These are phyloP conservation scores for Coprinopsis strossmayeri DNA, from an alignment of 768 basidiomycete species.

Conservation along the genomic window DNA sequence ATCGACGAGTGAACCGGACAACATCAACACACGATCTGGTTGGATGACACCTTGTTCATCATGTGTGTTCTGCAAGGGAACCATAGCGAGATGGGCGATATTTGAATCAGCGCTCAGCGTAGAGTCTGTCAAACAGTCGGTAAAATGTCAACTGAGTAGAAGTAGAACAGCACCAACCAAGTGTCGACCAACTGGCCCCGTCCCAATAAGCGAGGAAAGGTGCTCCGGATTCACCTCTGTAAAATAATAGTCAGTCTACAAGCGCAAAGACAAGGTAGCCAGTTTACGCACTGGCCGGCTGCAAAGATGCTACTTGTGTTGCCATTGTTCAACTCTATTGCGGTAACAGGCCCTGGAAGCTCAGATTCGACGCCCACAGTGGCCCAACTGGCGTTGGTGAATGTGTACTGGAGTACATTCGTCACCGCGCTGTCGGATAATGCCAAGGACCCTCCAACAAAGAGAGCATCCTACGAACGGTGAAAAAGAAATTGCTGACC, in stretches of 20 bases:
- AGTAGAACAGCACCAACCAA: slow-evolving; percentile 38
- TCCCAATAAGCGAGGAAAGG: slow-evolving; percentile 85
- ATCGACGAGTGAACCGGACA: slow-evolving; percentile 73
- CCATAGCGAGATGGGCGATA: slow-evolving; percentile 82
- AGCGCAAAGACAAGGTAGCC: background rate
- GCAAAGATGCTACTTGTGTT: slow-evolving; percentile 85
- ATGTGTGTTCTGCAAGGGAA: slow-evolving; percentile 81
- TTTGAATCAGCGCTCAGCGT: slow-evolving; percentile 49
- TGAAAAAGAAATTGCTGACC: no score
- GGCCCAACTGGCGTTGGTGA: slow-evolving; percentile 71
- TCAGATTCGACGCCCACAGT: slow-evolving; percentile 51
- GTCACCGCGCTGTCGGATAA: slow-evolving; percentile 56
- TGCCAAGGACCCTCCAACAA: slow-evolving; percentile 77
- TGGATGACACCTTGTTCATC: slow-evolving; percentile 64
- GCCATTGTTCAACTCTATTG: slow-evolving; percentile 75
- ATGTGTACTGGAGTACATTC: slow-evolving; percentile 69
- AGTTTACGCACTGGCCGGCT: slow-evolving; percentile 72
- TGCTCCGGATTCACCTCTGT: slow-evolving; percentile 49
- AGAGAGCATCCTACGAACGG: slow-evolving; percentile 60
- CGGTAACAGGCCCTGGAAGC: slow-evolving; percentile 87
- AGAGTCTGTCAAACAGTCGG: slow-evolving; percentile 36
- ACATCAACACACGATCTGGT: slow-evolving; percentile 82
- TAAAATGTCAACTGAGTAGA: background rate
- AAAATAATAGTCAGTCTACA: background rate
- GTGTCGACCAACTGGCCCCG: slow-evolving; percentile 64